A percentile compares a stretch with the other conserved stretches of the same genome.
These are phyloP conservation scores for Cyclostephanos tholiformis DNA, from an alignment of 108 stramenopile species.

Conservation along the genomic window DNA sequence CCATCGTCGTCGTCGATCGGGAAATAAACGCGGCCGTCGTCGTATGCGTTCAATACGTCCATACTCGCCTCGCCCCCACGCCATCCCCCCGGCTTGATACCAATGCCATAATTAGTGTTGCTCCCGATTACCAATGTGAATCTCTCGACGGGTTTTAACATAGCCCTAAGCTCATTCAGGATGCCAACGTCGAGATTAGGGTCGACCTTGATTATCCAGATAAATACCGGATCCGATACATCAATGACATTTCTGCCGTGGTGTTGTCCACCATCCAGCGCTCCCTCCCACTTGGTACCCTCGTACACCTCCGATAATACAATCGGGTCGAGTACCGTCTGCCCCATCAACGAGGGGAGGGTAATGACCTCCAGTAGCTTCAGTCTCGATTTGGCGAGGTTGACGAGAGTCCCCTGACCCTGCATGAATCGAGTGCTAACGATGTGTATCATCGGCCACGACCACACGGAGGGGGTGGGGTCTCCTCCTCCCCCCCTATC, in stretches of 20 bases:
- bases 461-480: conserved; percentile 33
- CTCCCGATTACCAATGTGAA: conserved; percentile 64
- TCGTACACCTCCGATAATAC: conserved; percentile 21
- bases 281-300: conserved; percentile 25
- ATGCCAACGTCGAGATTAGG: conserved; percentile 57
- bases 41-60: conserved; percentile 51
- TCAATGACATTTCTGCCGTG: conserved; percentile 8
- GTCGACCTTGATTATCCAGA: conserved; percentile 88
- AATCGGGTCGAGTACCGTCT: conserved; percentile 30
- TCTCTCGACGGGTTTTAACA: conserved; percentile 50
- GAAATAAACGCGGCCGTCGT: conserved; percentile 27
- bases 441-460: conserved; percentile 69
- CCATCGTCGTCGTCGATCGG: conserved; percentile 10
- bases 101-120: conserved; percentile 63
- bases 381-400: conserved; percentile 67
- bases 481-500: not conserved
- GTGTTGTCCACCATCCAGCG: too few relatives aligned
- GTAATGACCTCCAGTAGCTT: conserved; percentile 68
- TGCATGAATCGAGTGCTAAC: conserved; percentile 87
- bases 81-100: conserved; percentile 57
- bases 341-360: conserved; percentile 55
- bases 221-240: conserved; percentile 45
- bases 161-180: conserved; percentile 37
- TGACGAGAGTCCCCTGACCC: conserved; percentile 61
- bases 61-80: conserved; percentile 56